Base-by-base conservation (phyloP, 257 asterid genomes). In the Capsicum rhomboideum region DNA sequence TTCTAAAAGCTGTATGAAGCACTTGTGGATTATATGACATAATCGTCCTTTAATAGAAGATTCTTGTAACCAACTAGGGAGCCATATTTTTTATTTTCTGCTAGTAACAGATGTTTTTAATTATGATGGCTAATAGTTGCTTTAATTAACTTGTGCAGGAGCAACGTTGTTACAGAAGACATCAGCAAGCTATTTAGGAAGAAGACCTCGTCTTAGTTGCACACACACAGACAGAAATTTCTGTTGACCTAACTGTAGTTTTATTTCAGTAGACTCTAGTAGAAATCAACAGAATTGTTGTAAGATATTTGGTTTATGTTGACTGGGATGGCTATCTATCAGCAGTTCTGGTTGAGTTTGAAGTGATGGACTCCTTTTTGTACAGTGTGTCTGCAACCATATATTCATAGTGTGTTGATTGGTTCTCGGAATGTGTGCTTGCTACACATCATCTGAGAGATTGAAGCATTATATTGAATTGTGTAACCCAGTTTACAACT, bases 151-250 rank as follows among this genome's bases (percentile, higher is more conserved):
- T 75, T 74, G 86, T 87, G 85, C 94, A 95, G 98, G 97, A 94
- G 98, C 93, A 95, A 95, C 75, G 77, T 95, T 28, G 99, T 92
- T 42, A 95, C 99, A 1, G 98, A 95, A 87, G 98, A 95, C 90
- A 87, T 95, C 75, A 92, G 87, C 93, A 95, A 93, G 91, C 92
- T 95, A 71, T 95, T 95, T 83, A 93, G 89, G 87, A 90, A 90
- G 87, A 92, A 85, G 89, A 83, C 93, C 67, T 83, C 94, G 20
- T 26, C 89, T 28, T 84, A 90, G 64, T 88, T 87, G 87, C 59
- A 0, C 23, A 23, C 12, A 7, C 13, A 46, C 4, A 46, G 14
- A 21, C 40, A 23, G 42, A 75, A 26, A 8, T 75, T 13, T 23
- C 42, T 46, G 81, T 75, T 23, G 81, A 28, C 81, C 61, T 49